Evolutionary conservation across 2,329 filamentous ascomycete species (phyloP), one percentile per base, ranked within the genome.

Genomic region (Fusarium stilboides): DNA sequence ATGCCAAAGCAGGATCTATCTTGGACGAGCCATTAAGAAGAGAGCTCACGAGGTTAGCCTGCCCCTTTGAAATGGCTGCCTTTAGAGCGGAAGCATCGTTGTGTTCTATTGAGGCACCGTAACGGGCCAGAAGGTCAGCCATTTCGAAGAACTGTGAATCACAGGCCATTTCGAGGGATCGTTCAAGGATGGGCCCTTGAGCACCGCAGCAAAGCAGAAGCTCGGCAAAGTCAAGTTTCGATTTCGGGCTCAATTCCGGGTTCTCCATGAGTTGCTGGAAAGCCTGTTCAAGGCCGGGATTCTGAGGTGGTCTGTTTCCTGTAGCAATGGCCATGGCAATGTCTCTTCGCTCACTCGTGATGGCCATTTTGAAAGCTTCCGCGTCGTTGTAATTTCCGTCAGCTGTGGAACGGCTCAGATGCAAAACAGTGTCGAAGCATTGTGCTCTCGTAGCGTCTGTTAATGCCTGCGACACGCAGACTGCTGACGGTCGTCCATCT

Each of bases 141-240:
- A 89, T 86, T 40, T 87, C 85, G 57, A 85, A 80, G 62, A 85
- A 88, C 43, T 85, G 83, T 3, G 80, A 80, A 8, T 81, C 78
- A 52, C 83, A 84, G 1, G 87, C 84, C 33, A 83, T 78, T 8
- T 85, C 76, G 1, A 89, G 77, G 0, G 84, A 85, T 31, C 79
- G 76, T 0, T 85, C 81, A 1, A 87, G 77, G 1, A 80, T 77
- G 15, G 86, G 83, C 3, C 88, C 88, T 14, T 81, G 78, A 2
- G 87, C 87, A 0, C 88, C 88, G 2, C 86, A 87, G 54, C 87
- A 89, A 3, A 91, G 79, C 2, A 91, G 73, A 4, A 88, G 77
- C 71, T 90, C 87, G 0, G 85, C 80, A 64, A 90, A 78, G 4
- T 81, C 81, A 42, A 86, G 76, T 70, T 86, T 88, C 33, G 84